These are phyloP conservation scores for Wickerhamiella musiphila DNA, from an alignment of 805 yeast genomes.

Conservation along the genomic window DNA sequence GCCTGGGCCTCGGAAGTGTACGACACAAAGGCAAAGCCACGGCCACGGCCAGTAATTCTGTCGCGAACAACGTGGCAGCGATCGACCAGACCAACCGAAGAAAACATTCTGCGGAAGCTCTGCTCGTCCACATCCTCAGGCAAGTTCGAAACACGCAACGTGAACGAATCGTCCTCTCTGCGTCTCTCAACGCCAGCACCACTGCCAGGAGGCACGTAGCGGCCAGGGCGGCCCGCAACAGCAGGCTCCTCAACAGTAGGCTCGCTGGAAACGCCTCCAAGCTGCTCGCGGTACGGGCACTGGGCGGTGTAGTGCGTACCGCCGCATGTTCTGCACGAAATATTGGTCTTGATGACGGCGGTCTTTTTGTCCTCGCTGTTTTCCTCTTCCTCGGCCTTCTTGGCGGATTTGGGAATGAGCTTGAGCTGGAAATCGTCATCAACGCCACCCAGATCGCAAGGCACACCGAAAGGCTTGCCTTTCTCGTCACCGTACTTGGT, in stretches of 20 bases:
- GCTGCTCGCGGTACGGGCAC: slow-evolving; percentile 89
- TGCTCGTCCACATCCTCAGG: slow-evolving; percentile 73
- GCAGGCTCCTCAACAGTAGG: slow-evolving; percentile 19
- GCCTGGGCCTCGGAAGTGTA: slow-evolving; percentile 45
- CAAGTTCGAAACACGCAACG: slow-evolving; percentile 82
- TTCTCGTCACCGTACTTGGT: slow-evolving; percentile 70
- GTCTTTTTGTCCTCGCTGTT: slow-evolving; percentile 30
- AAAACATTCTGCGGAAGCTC: slow-evolving; percentile 56
- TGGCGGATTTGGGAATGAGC: slow-evolving; percentile 31
- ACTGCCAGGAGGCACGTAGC: slow-evolving; percentile 47
- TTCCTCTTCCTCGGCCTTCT: slow-evolving; percentile 36
- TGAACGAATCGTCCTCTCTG: slow-evolving; percentile 53
- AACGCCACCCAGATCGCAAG: slow-evolving; percentile 73
- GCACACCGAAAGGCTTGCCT: slow-evolving; percentile 68
- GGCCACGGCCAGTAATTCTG: slow-evolving; percentile 83
- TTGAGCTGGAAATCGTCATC: slow-evolving; percentile 56
- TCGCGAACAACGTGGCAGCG: slow-evolving; percentile 77
- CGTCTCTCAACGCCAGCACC: slow-evolving; percentile 25
- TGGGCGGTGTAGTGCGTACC: slow-evolving; percentile 85
- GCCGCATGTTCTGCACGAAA: slow-evolving; percentile 77
- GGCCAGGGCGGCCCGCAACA: slow-evolving; percentile 20
- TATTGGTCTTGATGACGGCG: slow-evolving; percentile 25
- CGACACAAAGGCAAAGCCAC: slow-evolving; percentile 91
- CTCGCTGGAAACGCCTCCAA: slow-evolving; percentile 34
- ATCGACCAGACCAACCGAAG: slow-evolving; percentile 42